Evolutionary conservation across 2,329 filamentous ascomycete genomes (phyloP).

Genomic region (Alternaria longipes): DNA sequence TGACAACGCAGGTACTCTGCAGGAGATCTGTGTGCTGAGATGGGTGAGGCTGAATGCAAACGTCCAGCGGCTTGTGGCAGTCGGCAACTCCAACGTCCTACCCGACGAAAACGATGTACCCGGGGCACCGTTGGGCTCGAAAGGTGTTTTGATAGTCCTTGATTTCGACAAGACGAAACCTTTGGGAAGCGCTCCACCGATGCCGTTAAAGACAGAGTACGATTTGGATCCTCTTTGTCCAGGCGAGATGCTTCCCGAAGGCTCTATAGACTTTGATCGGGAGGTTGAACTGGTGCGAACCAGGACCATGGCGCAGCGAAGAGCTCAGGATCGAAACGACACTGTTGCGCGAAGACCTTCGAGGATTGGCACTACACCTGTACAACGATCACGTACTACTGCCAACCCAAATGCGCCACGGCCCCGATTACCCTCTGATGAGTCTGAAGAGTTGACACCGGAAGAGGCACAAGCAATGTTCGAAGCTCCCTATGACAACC

Average conservation of each 20-base stretch:
- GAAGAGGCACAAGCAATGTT: constrained; percentile 51
- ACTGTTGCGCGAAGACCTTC: constrained; percentile 37
- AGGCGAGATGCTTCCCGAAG: constrained; percentile 51
- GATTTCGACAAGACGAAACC: constrained; percentile 50
- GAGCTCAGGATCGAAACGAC: constrained; percentile 41
- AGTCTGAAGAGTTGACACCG: constrained; percentile 44
- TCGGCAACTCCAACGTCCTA: constrained; percentile 46
- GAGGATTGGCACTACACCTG: constrained; percentile 34
- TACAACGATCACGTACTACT: constrained; percentile 43
- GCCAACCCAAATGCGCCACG: constrained; percentile 30
- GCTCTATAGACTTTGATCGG: constrained; percentile 52
- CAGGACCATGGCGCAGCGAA: constrained; percentile 49
- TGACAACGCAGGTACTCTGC: constrained; percentile 41
- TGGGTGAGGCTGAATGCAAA: constrained; percentile 46
- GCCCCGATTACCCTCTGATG: constrained; percentile 33
- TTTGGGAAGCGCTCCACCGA: constrained; percentile 29
- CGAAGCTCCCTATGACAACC: constrained; percentile 53
- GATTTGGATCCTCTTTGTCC: constrained; percentile 51
- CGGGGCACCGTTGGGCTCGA: constrained; percentile 42
- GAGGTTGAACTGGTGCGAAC: constrained; percentile 53
- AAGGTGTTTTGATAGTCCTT: constrained; percentile 50
- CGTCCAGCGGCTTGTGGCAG: constrained; percentile 49
- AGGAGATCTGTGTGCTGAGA: constrained; percentile 49
- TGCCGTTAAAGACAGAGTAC: constrained; percentile 44
- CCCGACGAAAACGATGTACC: constrained; percentile 38